These are phyloP conservation scores for Camellia japonica DNA, from an alignment of 148 eudicot species.

Conservation along the genomic window DNA sequence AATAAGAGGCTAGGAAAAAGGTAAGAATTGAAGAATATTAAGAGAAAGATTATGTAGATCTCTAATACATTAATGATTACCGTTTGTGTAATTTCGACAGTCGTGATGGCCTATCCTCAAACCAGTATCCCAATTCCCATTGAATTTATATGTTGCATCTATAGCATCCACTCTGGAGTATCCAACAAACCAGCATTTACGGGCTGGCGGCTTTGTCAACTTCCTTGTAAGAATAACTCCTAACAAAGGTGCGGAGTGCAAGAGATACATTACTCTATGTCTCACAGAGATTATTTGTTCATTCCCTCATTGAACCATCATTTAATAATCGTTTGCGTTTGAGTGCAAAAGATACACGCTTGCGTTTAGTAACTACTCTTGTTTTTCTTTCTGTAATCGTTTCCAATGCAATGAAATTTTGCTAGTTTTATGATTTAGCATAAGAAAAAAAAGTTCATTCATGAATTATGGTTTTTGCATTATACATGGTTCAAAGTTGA, in stretches of 20 bases:
- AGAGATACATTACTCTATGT: background rate
- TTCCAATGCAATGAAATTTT: background rate
- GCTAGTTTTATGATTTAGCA: background rate
- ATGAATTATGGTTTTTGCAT: too few species aligned
- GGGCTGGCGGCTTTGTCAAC: conserved; percentile 54
- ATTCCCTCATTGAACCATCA: too few species aligned
- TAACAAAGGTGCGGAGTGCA: conserved; percentile 17
- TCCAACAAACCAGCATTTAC: conserved; percentile 74
- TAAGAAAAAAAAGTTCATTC: too few species aligned
- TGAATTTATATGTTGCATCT: conserved; percentile 55
- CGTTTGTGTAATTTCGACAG: conserved; percentile 80
- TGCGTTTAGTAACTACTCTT: background rate
- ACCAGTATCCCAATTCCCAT: conserved; percentile 64
- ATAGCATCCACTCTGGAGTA: conserved; percentile 41
- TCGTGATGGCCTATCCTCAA: conserved; percentile 65
- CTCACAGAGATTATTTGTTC: background rate
- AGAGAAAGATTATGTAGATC: too few species aligned
- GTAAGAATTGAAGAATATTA: background rate
- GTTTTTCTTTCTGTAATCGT: background rate
- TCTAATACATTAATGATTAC: conserved; percentile 25
- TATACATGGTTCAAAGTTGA: too few species aligned
- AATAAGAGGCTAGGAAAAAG: background rate
- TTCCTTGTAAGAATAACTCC: conserved; percentile 61
- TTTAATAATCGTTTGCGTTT: background rate
- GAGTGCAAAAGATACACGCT: background rate